A percentile compares a stretch with the other conserved stretches of the same genome.
Evolutionary conservation across 768 basidiomycete genomes (phyloP).

Genomic region (Mycena olivaceomarginata): DNA sequence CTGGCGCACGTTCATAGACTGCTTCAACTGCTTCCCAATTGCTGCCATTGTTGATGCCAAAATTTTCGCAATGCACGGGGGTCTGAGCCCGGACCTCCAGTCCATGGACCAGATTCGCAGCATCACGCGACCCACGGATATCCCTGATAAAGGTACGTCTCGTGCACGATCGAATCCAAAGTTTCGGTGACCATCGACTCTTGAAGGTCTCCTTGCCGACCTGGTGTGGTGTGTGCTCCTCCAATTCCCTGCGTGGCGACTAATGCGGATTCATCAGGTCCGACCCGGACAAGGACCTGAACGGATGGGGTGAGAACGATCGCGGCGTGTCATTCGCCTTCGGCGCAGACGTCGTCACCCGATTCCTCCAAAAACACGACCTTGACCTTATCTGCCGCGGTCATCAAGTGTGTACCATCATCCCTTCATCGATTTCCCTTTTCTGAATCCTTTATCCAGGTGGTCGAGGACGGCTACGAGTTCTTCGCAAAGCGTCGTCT

Average conservation of each 20-base stretch:
- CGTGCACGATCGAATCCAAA: no score
- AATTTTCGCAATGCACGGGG: constrained; percentile 99
- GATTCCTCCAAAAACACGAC: neutral
- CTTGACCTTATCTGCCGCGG: neutral
- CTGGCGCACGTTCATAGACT: constrained; percentile 99
- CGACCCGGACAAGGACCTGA: no score
- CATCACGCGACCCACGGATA: no score
- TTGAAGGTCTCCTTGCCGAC: no score
- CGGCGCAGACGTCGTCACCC: neutral
- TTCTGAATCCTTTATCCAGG: no score
- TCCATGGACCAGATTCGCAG: constrained; percentile 99
- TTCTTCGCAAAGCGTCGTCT: neutral
- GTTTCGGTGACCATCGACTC: no score
- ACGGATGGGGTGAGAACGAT: no score
- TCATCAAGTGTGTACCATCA: neutral
- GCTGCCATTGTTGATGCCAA: constrained; percentile 99
- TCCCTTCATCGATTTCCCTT: no score
- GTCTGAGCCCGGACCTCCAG: constrained; percentile 96
- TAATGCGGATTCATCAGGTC: no score
- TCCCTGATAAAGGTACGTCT: no score
- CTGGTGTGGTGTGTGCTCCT: no score
- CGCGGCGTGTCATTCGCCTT: neutral
- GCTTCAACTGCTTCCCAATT: constrained; percentile 99
- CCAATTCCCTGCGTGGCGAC: no score
- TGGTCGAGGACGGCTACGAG: neutral